Evolutionary conservation across 176 grass and related monocot species (phyloP), one percentile per base, ranked within the genome.

Genomic region (Rhynchospora tenuis): DNA sequence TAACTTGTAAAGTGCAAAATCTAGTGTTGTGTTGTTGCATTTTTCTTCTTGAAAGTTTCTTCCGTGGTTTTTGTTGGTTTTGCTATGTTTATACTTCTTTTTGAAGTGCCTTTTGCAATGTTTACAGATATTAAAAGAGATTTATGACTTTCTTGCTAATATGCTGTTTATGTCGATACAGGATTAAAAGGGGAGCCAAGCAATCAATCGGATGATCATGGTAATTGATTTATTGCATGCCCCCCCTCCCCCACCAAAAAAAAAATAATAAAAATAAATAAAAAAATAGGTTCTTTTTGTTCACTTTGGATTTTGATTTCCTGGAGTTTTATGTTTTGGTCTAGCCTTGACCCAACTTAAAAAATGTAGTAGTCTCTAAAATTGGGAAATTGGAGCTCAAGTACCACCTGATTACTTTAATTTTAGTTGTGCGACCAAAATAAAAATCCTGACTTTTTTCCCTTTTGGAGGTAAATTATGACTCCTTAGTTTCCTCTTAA

Each of bases 121-220:
- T 51, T 7, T 51, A 51, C 51, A 27, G 6, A 75, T 75, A 16
- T 73, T 7, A 23, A 17, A 73, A 72, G 17, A 72, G 17, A 61
- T 61, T 10, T 23, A 61, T 33, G 16, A 33, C 12, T 9, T 73
- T 50, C 3, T 47, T 14, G 16, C 47, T 29, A 23, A 76, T 29
- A 17, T 76, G 27, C 48, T 28, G 22, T 8, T 38, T 76, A 17
- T 45, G 54, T 27, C 54, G 13, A 76, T 76, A 55, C 73, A 76
- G 73, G 73, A 76, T 76, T 76, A 29, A 28, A 76, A 76, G 73
- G 73, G 0, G 73, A 76, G 14, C 55, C 73, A 76, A 76, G 73
- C 48, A 76, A 77, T 77, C 73, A 76, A 76, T 76, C 73, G 28
- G 48, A 76, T 47, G 73, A 76, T 76, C 23, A 76, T 76, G 73